These are phyloP conservation scores for Fusarium stilboides DNA, from an alignment of 2,329 filamentous ascomycete genomes.

Conservation along the genomic window DNA sequence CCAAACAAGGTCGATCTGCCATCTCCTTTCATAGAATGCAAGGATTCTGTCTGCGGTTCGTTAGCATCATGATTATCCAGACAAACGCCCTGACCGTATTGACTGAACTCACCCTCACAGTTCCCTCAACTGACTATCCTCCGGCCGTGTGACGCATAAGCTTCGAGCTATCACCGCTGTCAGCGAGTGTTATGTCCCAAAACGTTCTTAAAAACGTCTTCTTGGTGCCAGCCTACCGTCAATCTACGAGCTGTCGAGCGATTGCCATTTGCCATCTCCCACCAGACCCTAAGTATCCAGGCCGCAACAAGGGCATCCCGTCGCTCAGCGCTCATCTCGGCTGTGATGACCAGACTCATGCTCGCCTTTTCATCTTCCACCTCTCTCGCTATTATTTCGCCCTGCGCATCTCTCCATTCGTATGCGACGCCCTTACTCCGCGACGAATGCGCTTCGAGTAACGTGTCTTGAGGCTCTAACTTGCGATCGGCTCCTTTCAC, in stretches of 20 bases:
- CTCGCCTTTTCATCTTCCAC: slow-evolving; percentile 46
- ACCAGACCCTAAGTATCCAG: slow-evolving; percentile 57
- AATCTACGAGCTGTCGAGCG: slow-evolving; percentile 30
- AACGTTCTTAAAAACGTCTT: neutral
- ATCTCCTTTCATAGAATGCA: neutral
- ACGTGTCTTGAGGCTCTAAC: slow-evolving; percentile 40
- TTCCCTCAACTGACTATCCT: slow-evolving; percentile 13
- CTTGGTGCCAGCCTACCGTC: slow-evolving; percentile 30
- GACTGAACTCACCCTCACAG: slow-evolving; percentile 10
- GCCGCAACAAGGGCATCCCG: slow-evolving; percentile 56
- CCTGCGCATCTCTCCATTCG: slow-evolving; percentile 54
- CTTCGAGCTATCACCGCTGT: slow-evolving; percentile 18
- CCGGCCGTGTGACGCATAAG: slow-evolving; percentile 29
- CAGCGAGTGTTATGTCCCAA: slow-evolving; percentile 15
- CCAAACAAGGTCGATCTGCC: neutral
- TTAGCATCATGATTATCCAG: neutral
- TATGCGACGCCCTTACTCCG: slow-evolving; percentile 48
- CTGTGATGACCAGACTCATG: slow-evolving; percentile 52
- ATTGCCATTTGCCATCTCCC: slow-evolving; percentile 55
- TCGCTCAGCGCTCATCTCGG: slow-evolving; percentile 48
- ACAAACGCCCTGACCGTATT: neutral
- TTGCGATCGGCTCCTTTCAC: slow-evolving; percentile 45
- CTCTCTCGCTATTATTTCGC: slow-evolving; percentile 53
- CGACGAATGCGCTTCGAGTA: slow-evolving; percentile 52
- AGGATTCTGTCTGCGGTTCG: neutral